These are phyloP conservation scores for Dimocarpus longan DNA, from an alignment of 345 rosid species.

Conservation along the genomic window DNA sequence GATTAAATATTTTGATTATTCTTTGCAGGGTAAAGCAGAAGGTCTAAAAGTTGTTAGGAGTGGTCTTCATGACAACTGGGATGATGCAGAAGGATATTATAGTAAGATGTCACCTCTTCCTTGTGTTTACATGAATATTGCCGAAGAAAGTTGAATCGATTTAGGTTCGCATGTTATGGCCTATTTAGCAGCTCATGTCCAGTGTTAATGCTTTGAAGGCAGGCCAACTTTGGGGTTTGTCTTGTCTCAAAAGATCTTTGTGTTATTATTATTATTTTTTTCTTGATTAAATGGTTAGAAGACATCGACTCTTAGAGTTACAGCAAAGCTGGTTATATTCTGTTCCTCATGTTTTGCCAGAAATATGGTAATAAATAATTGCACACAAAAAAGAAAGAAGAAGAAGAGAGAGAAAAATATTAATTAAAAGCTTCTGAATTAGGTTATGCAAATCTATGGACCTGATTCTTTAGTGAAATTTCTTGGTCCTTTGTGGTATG, in stretches of 20 bases:
- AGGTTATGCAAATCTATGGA: neutral
- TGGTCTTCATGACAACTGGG: constrained; percentile 98
- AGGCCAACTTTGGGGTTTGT: neutral
- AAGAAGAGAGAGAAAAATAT: neutral
- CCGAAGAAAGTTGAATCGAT: neutral
- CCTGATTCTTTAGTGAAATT: neutral
- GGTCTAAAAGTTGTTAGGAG: constrained; percentile 72
- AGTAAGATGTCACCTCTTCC: constrained; percentile 51
- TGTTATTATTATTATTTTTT: neutral
- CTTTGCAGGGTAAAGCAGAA: constrained; percentile 68
- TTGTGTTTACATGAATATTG: neutral
- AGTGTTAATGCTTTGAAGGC: neutral
- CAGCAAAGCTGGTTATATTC: neutral
- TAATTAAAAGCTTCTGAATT: neutral
- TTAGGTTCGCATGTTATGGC: neutral
- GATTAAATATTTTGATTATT: constrained; percentile 27
- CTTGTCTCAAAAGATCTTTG: neutral
- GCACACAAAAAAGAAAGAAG: neutral
- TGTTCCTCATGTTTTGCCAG: neutral
- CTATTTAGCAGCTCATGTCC: neutral
- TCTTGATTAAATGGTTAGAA: neutral
- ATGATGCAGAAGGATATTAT: constrained; percentile 97
- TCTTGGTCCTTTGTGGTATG: neutral
- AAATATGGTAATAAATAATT: neutral
- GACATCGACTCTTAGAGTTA: neutral